Evolutionary conservation across 805 yeast genomes (phyloP), one percentile per base, ranked within the genome.

Genomic region (Saturnispora zaruensis): DNA sequence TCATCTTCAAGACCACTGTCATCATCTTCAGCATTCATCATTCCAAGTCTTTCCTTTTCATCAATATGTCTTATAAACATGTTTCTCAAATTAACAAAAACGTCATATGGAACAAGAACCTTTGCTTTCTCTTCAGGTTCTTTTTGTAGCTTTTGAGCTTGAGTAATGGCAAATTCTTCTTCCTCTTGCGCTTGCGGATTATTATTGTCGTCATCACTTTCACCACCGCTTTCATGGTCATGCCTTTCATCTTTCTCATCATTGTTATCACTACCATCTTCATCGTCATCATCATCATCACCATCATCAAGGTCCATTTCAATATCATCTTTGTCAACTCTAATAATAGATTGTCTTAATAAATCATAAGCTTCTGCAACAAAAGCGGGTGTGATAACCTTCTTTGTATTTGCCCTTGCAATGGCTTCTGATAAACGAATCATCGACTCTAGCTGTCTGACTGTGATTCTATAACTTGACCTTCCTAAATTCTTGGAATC

Each of bases 381-480:
- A 65, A 88, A 87, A 33, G 76, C 75, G 6, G 91, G 87, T 0
- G 91, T 81, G 48, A 89, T 83, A 54, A 81, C 89, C 55, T 87
- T 93, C 18, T 90, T 86, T 68, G 98, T 90, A 66, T 91, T 93
- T 25, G 98, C 97, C 57, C 96, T 77, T 1, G 99, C 98, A 67
- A 93, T 90, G 1, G 96, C 98, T 65, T 93, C 99, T 3, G 93
- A 82, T 52, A 93, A 74, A 63, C 99, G 78, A 57, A 93, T 84
- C 89, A 90, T 79, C 48, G 93, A 84, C 69, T 91, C 99, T 60
- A 93, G 75, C 65, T 93, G 99, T 73, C 99, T 85, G 33, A 93
- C 99, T 0, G 99, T 93, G 59, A 93, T 93, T 65, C 98, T 75
- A 66, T 91, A 91, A 52, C 96, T 84, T 46, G 88, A 80, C 62